phyloP scores from a whole-genome alignment of 2,329 filamentous ascomycete species.

The Calonectria leucothoes region DNA sequence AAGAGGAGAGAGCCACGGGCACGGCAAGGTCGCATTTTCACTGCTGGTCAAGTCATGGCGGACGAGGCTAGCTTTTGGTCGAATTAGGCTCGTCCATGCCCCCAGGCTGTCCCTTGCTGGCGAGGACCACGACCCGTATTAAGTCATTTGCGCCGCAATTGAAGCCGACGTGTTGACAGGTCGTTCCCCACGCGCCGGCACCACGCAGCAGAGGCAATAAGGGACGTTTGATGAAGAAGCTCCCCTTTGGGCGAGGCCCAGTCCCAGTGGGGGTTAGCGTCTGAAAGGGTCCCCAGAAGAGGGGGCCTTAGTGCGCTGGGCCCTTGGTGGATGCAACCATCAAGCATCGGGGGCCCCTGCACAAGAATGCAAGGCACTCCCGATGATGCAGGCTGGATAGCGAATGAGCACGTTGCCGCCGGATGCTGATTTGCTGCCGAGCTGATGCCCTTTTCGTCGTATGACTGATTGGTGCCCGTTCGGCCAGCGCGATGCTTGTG shows the following conservation, averaged over 20 bases:
- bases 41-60: background rate
- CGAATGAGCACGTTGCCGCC: slow-evolving; percentile 5
- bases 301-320: background rate
- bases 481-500: background rate
- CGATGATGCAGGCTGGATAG: background rate
- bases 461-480: slow-evolving; percentile 18
- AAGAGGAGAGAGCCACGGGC: background rate
- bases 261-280: slow-evolving; percentile 29
- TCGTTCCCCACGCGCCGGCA: slow-evolving; percentile 30
- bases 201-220: slow-evolving; percentile 29
- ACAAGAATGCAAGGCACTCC: slow-evolving; percentile 36
- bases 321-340: background rate
- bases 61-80: background rate
- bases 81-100: slow-evolving; percentile 7
- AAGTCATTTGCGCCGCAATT: slow-evolving; percentile 26
- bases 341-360: background rate
- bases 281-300: background rate
- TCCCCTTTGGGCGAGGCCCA: slow-evolving; percentile 36
- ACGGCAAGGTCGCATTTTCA: background rate
- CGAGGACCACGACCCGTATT: slow-evolving; percentile 12
- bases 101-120: background rate
- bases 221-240: slow-evolving; percentile 40
- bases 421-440: slow-evolving; percentile 7
- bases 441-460: slow-evolving; percentile 18
- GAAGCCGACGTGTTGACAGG: slow-evolving; percentile 34